Conservation (phyloP, 352 stramenopile genomes). For the Globisporangium carolinianum region DNA sequence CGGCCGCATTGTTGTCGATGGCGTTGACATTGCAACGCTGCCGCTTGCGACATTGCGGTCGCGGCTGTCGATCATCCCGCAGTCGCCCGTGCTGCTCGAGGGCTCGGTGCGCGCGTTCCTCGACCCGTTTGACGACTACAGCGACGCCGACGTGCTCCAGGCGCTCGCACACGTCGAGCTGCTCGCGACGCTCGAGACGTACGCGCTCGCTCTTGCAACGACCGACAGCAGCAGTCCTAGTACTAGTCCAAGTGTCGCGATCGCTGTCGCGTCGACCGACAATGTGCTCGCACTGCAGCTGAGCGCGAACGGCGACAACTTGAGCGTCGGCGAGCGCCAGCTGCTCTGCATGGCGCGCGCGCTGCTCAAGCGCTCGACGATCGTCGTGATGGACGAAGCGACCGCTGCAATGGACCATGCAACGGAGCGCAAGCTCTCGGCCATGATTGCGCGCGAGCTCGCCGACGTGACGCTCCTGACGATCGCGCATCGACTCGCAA, state of each 20-base stretch:
- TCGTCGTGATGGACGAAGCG: constrained; percentile 75
- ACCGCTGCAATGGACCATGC: constrained; percentile 71
- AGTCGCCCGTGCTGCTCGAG: constrained; percentile 88
- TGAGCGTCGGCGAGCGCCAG: constrained; percentile 88
- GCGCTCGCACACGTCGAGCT: constrained; percentile 23
- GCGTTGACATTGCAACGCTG: constrained; percentile 62
- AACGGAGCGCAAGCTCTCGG: constrained; percentile 53
- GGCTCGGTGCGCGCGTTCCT: constrained; percentile 83
- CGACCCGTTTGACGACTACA: constrained; percentile 80
- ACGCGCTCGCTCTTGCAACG: not conserved
- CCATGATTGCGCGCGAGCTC: constrained; percentile 83
- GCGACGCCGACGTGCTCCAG: constrained; percentile 45
- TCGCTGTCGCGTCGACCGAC: constrained; percentile 29
- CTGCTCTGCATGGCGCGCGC: constrained; percentile 84
- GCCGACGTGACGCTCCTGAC: constrained; percentile 80
- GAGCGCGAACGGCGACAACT: constrained; percentile 91
- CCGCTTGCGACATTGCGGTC: constrained; percentile 61
- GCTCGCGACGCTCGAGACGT: not conserved
- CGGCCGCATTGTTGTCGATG: constrained; percentile 55
- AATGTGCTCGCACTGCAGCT: constrained; percentile 57
- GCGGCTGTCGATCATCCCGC: constrained; percentile 42
- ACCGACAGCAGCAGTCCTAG: not conserved
- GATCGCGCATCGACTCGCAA: constrained; percentile 89
- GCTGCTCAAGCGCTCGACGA: constrained; percentile 33
- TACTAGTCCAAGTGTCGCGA: not conserved